These are phyloP conservation scores for Malassezia furfur DNA, from an alignment of 1,284 basidiomycete genomes.

Conservation along the genomic window DNA sequence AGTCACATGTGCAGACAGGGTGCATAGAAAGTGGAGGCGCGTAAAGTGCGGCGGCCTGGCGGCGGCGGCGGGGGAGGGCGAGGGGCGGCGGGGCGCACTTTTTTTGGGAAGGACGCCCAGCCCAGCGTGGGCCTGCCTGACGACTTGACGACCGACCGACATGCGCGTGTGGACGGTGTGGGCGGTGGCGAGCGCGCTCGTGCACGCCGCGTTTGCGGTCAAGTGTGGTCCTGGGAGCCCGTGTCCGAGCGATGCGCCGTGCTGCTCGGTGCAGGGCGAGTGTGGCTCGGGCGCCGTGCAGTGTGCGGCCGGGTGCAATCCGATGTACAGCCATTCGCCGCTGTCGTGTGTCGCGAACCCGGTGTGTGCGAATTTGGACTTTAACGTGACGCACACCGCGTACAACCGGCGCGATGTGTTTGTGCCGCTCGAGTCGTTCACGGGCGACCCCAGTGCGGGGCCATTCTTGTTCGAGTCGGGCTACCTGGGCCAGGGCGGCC, in stretches of 20 bases:
- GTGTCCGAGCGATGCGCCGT: conserved; percentile 28
- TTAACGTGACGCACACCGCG: conserved; percentile 22
- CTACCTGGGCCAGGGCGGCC: conserved; percentile 27
- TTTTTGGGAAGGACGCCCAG: too few species aligned
- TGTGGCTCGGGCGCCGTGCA: conserved; percentile 37
- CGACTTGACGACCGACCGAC: too few species aligned
- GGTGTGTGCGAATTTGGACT: conserved; percentile 26
- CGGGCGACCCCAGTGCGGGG: conserved; percentile 23
- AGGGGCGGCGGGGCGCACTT: too few species aligned
- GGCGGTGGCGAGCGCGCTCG: background rate
- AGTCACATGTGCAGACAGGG: background rate
- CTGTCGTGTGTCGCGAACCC: conserved; percentile 36
- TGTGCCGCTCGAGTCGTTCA: conserved; percentile 35
- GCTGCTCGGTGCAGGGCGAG: conserved; percentile 29
- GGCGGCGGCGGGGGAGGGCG: too few species aligned
- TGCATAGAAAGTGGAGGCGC: background rate
- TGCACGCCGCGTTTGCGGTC: background rate
- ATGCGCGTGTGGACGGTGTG: background rate
- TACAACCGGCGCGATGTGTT: conserved; percentile 32
- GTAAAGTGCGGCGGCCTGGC: background rate
- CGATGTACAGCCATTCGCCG: conserved; percentile 26
- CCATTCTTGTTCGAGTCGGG: conserved; percentile 39
- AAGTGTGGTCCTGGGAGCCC: background rate
- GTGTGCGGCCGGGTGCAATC: conserved; percentile 39
- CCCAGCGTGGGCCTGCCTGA: too few species aligned